Evolutionary conservation across 768 basidiomycete genomes (phyloP), one percentile per base, ranked within the genome.

Genomic region (Phylloporus sp.): DNA sequence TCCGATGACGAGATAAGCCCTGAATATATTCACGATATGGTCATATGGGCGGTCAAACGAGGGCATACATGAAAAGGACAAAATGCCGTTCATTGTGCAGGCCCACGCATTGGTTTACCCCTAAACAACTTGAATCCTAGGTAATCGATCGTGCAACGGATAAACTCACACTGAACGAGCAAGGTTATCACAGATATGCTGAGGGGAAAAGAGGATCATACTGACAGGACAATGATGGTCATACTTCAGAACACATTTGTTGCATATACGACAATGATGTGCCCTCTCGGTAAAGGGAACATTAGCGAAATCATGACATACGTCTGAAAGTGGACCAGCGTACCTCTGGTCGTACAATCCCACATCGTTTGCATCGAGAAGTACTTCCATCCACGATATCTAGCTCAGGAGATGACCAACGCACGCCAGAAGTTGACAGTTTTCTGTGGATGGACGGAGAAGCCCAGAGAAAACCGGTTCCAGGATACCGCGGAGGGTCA

Each of bases 51-150:
- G 13, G 31, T 26, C 9, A 6, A 34, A 29, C 5, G 9, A 45
- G 7, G 7, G 71, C 85, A 49, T 56, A 91, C 91, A 98, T 87
- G 78, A 98, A 99, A 42, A 98, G 73, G 34, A 95, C 79, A 61
- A 99, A 99, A 71, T 97, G 93, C 0, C 95, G 84, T 65, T 97
- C 95, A 60, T 98, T 99, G 65, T 95, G 78, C 7, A 98, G 68
- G 11, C 95, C 95, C 39, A 99, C 95, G 65, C 95, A 98, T 80
- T 93, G 91, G 68, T 97, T 97, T 45, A 97, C 83, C 94, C 94
- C 91, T 94, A 16, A 22, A 22, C 9, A 5, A 6, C 15, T 23
- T 60, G 10, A 63, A 39, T 43, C 22, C 13, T 32, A 22, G 39
- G 31, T 26, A n/a, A 35, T 49, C 20, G 47, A 45, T 23, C 5